Percentiles rank a stretch among this genome's conserved stretches.
Evolutionary conservation across 495 filamentous ascomycete species (phyloP).

Genomic region (Podospora bellae-mahoneyi): DNA sequence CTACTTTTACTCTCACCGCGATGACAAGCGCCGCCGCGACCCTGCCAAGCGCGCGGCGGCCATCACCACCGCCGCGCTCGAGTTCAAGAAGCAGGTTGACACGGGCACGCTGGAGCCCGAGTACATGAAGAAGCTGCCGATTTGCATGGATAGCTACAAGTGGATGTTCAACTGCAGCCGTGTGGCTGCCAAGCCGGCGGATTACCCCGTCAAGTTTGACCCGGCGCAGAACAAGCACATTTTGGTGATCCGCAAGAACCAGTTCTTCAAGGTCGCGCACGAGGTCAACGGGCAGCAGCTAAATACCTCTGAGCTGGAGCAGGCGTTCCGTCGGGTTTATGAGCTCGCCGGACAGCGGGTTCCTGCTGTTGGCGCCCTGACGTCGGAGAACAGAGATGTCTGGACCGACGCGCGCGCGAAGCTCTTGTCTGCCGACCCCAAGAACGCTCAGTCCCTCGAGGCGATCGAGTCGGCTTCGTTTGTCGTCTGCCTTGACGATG

Average conservation of each 20-base stretch:
- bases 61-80: slow-evolving; percentile 75
- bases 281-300: slow-evolving; percentile 76
- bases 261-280: slow-evolving; percentile 84
- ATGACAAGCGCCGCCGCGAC: slow-evolving; percentile 83
- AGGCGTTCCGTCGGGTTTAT: slow-evolving; percentile 82
- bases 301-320: slow-evolving; percentile 81
- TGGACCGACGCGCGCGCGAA: slow-evolving; percentile 83
- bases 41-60: slow-evolving; percentile 91
- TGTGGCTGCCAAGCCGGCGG: slow-evolving; percentile 75
- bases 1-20: slow-evolving; percentile 98
- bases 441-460: slow-evolving; percentile 72
- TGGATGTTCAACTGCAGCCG: slow-evolving; percentile 98
- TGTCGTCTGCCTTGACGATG: slow-evolving; percentile 90
- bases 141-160: slow-evolving; percentile 95
- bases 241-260: slow-evolving; percentile 87
- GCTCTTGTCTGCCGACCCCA: slow-evolving; percentile 68
- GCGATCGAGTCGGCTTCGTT: slow-evolving; percentile 90
- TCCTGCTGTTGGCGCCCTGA: slow-evolving; percentile 79
- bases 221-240: slow-evolving; percentile 76
- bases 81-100: slow-evolving; percentile 94
- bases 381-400: slow-evolving; percentile 85
- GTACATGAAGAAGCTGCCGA: slow-evolving; percentile 93
- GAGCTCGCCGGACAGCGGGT: slow-evolving; percentile 64
- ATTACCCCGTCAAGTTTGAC: slow-evolving; percentile 80
- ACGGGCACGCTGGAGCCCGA: slow-evolving; percentile 83